A percentile compares a stretch with the other conserved stretches of the same genome.
Conservation (phyloP, 805 yeast species). For the Teunomyces gatunensis region DNA sequence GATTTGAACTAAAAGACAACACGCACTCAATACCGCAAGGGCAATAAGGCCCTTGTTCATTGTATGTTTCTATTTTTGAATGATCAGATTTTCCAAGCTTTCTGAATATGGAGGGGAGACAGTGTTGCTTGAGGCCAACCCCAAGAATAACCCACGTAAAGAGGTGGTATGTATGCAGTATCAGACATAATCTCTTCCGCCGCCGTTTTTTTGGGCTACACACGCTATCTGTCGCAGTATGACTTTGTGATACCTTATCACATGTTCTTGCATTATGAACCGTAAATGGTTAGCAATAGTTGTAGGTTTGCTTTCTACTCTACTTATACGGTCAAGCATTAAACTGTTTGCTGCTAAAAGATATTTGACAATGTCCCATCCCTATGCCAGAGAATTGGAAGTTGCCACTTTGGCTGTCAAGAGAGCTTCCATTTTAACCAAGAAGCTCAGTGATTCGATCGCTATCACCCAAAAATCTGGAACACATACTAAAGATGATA, state of each 20-base stretch:
- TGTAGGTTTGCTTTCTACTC: constrained; percentile 2
- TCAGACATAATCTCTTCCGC: no score
- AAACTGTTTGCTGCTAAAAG: background rate
- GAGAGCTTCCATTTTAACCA: constrained; percentile 77
- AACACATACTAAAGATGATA: constrained; percentile 76
- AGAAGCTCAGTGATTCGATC: constrained; percentile 57
- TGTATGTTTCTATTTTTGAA: background rate
- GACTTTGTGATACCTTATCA: constrained; percentile 4
- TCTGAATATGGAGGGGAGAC: no score
- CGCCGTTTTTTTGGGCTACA: background rate
- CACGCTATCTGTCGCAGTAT: background rate
- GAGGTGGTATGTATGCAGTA: no score
- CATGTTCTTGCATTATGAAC: constrained; percentile 9
- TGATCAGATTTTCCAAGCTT: no score
- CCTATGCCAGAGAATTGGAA: constrained; percentile 62
- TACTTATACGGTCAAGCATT: constrained; percentile 5
- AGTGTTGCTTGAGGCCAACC: no score
- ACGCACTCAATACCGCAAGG: constrained; percentile 24
- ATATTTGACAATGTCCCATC: constrained; percentile 16
- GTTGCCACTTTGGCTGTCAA: constrained; percentile 90
- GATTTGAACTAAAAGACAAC: constrained; percentile 36
- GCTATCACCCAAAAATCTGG: constrained; percentile 45
- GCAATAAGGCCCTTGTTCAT: constrained; percentile 33
- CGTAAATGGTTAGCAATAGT: background rate
- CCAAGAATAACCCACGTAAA: no score